phyloP scores from a whole-genome alignment of 2,329 filamentous ascomycete species.

The Penicillium concentricum region DNA sequence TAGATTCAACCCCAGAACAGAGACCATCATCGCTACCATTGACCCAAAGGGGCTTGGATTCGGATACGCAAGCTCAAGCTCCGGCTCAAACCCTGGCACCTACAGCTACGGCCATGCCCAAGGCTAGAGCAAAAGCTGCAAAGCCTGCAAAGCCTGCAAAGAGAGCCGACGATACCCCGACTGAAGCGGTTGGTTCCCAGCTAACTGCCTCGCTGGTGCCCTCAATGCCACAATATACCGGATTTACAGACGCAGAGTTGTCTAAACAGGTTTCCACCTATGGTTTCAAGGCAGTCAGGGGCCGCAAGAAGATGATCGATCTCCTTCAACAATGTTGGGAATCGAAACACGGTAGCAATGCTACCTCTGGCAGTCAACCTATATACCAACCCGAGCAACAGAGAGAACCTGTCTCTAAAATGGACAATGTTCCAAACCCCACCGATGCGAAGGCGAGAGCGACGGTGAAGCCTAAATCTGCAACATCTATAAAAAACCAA shows the following conservation, averaged over 20 bases:
- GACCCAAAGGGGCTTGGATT: not conserved
- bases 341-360: slow-evolving; percentile 48
- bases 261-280: slow-evolving; percentile 62
- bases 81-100: not conserved
- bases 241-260: slow-evolving; percentile 63
- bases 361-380: slow-evolving; percentile 8
- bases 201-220: slow-evolving; percentile 3
- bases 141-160: not conserved
- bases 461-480: slow-evolving; percentile 9
- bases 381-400: not conserved
- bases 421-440: not conserved
- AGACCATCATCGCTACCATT: not conserved
- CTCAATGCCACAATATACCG: slow-evolving; percentile 57
- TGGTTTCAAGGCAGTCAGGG: slow-evolving; percentile 72
- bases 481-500: not conserved
- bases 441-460: slow-evolving; percentile 8
- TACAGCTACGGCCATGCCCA: not conserved
- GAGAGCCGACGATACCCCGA: not conserved
- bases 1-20: slow-evolving; percentile 4
- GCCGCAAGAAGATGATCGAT: slow-evolving; percentile 66
- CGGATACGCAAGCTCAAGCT: not conserved
- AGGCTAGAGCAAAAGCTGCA: not conserved
- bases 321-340: slow-evolving; percentile 70
- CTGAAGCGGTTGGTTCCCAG: not conserved
- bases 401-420: not conserved